These are phyloP conservation scores for Haplosporangium sp. DNA, from an alignment of 371 early-diverging fungal genomes.

Conservation along the genomic window DNA sequence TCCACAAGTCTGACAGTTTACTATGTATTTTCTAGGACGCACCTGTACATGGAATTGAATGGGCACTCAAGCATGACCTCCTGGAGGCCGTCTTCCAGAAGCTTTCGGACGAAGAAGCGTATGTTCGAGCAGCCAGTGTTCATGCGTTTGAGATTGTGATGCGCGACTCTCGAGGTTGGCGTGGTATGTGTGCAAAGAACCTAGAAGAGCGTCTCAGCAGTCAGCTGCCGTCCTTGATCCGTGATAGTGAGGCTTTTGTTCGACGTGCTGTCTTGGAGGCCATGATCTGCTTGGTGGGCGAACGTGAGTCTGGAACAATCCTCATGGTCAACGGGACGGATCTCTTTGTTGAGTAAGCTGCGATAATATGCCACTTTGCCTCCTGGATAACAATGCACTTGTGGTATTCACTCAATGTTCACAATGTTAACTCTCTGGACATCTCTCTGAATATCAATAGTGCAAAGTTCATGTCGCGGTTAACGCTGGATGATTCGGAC, in stretches of 20 bases:
- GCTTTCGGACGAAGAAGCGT: slow-evolving; percentile 64
- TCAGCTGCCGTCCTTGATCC: slow-evolving; percentile 61
- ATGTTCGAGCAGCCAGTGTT: slow-evolving; percentile 67
- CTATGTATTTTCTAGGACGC: slow-evolving; percentile 14
- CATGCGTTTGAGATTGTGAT: slow-evolving; percentile 60
- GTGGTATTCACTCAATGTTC: too few relatives aligned
- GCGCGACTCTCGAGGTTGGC: slow-evolving; percentile 54
- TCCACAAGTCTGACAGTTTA: neutral
- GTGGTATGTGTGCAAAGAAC: slow-evolving; percentile 31
- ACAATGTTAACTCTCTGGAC: neutral
- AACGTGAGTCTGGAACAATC: slow-evolving; percentile 57
- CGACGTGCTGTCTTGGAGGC: slow-evolving; percentile 68
- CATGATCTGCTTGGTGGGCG: slow-evolving; percentile 61
- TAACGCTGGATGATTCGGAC: slow-evolving; percentile 65
- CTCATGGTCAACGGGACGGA: slow-evolving; percentile 53
- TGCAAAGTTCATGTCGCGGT: slow-evolving; percentile 55
- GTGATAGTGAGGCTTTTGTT: slow-evolving; percentile 71
- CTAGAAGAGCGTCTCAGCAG: slow-evolving; percentile 42
- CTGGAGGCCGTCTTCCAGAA: slow-evolving; percentile 59
- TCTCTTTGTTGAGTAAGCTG: slow-evolving; percentile 54
- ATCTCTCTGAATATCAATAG: slow-evolving; percentile 22
- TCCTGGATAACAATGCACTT: too few relatives aligned
- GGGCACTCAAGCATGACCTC: slow-evolving; percentile 61
- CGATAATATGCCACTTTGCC: neutral
- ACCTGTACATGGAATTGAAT: slow-evolving; percentile 52